phyloP scores from a whole-genome alignment of 2,329 filamentous ascomycete genomes.

The Claviceps digitariae region DNA sequence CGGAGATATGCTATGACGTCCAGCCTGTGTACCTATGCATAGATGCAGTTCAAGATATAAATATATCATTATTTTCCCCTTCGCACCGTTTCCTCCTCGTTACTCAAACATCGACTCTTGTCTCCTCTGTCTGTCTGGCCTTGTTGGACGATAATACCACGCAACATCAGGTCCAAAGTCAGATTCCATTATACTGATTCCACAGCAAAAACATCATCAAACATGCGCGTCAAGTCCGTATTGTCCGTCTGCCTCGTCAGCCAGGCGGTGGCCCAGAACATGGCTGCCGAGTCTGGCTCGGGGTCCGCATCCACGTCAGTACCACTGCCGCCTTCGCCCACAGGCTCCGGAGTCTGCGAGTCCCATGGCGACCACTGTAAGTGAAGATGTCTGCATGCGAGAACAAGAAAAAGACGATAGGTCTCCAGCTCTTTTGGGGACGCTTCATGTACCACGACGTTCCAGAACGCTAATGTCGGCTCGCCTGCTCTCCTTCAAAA shows the following conservation, averaged over 20 bases:
- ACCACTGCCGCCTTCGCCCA: conserved; percentile 10
- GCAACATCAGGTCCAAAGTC: not conserved
- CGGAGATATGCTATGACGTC: not conserved
- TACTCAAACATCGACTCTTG: not conserved
- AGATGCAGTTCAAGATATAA: not conserved
- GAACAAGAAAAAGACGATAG: not conserved
- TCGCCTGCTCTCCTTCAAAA: not conserved
- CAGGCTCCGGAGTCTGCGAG: conserved; percentile 8
- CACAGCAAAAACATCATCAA: not conserved
- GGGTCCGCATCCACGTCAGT: not conserved
- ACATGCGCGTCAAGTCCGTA: conserved; percentile 7
- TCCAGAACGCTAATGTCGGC: not conserved
- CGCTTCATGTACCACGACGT: not conserved
- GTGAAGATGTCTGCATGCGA: not conserved
- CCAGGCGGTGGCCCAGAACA: conserved; percentile 6
- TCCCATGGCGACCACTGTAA: conserved; percentile 9
- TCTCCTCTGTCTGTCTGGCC: not conserved
- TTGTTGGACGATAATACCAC: not conserved
- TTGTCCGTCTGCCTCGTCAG: conserved; percentile 7
- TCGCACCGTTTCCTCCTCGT: not conserved
- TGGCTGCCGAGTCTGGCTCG: not conserved
- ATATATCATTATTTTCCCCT: not conserved
- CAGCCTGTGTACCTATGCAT: not conserved
- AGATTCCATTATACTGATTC: not conserved
- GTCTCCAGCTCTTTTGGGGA: not conserved